Evolutionary conservation across 768 basidiomycete genomes (phyloP).

Genomic region (Auricularia sp.): DNA sequence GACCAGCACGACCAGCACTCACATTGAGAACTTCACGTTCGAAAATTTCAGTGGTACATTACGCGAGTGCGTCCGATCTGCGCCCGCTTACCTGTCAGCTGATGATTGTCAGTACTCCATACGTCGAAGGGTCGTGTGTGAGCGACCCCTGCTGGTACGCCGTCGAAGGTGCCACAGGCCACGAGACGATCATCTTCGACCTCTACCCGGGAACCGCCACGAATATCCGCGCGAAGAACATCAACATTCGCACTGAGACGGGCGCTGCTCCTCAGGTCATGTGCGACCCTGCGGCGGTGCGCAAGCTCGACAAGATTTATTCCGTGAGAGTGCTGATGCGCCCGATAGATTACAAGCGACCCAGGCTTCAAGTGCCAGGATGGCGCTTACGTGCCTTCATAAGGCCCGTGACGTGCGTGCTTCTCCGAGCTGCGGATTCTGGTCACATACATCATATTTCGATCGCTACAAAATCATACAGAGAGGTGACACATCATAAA

Average conservation of each 20-base stretch:
- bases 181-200: slow-evolving; percentile 50
- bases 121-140: slow-evolving; percentile 50
- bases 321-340: not conserved
- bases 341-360: slow-evolving; percentile 30
- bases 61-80: slow-evolving; percentile 28
- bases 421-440: no score
- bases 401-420: no score
- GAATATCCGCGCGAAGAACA: slow-evolving; percentile 41
- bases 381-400: slow-evolving; percentile 28
- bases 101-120: slow-evolving; percentile 25
- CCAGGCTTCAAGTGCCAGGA: slow-evolving; percentile 44
- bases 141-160: slow-evolving; percentile 54
- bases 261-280: slow-evolving; percentile 36
- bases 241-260: slow-evolving; percentile 36
- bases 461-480: no score
- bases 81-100: not conserved
- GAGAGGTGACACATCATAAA: no score
- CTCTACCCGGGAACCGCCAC: slow-evolving; percentile 45
- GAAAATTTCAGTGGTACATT: slow-evolving; percentile 44
- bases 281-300: slow-evolving; percentile 33
- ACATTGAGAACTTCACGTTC: slow-evolving; percentile 46
- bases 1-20: slow-evolving; percentile 41
- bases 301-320: not conserved
- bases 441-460: no score
- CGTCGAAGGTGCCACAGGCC: slow-evolving; percentile 45